phyloP scores from a whole-genome alignment of 306 rosid species.

The Cucurbita maxima region DNA sequence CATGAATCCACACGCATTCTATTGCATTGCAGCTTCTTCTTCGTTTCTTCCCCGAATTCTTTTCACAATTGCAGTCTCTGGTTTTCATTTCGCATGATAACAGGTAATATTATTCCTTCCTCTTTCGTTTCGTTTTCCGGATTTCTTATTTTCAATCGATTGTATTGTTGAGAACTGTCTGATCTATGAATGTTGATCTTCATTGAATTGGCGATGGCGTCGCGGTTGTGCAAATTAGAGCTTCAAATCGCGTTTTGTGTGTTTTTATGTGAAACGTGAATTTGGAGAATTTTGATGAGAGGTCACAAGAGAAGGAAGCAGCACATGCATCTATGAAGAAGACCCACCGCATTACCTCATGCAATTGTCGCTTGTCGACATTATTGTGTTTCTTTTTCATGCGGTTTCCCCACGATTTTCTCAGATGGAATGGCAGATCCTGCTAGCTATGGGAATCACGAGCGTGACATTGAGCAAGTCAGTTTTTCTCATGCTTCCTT shows the following conservation, averaged over 20 bases:
- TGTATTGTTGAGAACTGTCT: no score
- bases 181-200: neutral
- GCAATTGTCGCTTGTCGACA: slow-evolving; percentile 47
- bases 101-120: neutral
- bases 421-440: slow-evolving; percentile 99
- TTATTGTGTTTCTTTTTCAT: slow-evolving; percentile 23
- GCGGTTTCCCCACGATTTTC: slow-evolving; percentile 31
- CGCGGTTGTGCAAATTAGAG: neutral
- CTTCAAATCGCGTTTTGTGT: neutral
- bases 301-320: slow-evolving; percentile 35
- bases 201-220: neutral
- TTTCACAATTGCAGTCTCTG: neutral
- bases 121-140: neutral
- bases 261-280: no score
- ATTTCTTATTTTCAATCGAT: neutral
- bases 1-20: neutral
- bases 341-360: slow-evolving; percentile 38
- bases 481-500: slow-evolving; percentile 8
- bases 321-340: slow-evolving; percentile 66
- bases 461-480: slow-evolving; percentile 68
- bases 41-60: neutral
- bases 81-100: neutral
- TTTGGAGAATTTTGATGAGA: slow-evolving; percentile 48
- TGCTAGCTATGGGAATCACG: slow-evolving; percentile 37
- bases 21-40: neutral